phyloP scores from a whole-genome alignment of 129 eudicot genomes.

The Escallonia rubra region DNA sequence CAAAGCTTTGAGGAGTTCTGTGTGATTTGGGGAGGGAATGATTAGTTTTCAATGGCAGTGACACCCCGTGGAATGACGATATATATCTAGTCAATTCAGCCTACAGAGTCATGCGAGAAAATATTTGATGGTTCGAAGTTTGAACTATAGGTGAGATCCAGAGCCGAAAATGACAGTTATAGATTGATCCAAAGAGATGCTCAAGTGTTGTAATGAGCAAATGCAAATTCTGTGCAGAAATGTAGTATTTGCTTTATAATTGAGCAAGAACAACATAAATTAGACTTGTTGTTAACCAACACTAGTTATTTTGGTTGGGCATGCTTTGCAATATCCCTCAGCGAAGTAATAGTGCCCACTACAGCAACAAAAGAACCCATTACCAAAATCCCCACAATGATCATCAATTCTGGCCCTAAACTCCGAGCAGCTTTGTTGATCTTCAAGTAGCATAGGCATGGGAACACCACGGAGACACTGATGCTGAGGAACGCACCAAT shows the following conservation, averaged over 20 bases:
- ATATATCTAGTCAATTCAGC: too few species aligned
- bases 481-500: slow-evolving; percentile 60
- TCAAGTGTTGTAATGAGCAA: too few species aligned
- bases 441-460: slow-evolving; percentile 69
- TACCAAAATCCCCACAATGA: slow-evolving; percentile 29
- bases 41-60: too few species aligned
- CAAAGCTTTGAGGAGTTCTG: not conserved
- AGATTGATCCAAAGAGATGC: too few species aligned
- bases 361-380: slow-evolving; percentile 40
- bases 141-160: too few species aligned
- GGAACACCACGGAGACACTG: slow-evolving; percentile 55
- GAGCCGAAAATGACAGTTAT: too few species aligned
- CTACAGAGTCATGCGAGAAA: too few species aligned
- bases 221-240: too few species aligned
- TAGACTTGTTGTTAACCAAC: not conserved
- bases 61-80: too few species aligned
- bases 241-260: too few species aligned
- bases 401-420: slow-evolving; percentile 31
- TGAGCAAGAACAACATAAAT: not conserved
- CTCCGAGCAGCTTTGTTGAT: slow-evolving; percentile 31
- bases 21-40: too few species aligned
- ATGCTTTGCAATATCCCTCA: slow-evolving; percentile 37
- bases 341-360: slow-evolving; percentile 49
- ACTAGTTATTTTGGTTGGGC: slow-evolving; percentile 22
- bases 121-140: too few species aligned